A percentile compares a stretch with the other conserved stretches of the same genome.
Conservation (phyloP, 148 eudicot species). For the Beta vulgaris region DNA sequence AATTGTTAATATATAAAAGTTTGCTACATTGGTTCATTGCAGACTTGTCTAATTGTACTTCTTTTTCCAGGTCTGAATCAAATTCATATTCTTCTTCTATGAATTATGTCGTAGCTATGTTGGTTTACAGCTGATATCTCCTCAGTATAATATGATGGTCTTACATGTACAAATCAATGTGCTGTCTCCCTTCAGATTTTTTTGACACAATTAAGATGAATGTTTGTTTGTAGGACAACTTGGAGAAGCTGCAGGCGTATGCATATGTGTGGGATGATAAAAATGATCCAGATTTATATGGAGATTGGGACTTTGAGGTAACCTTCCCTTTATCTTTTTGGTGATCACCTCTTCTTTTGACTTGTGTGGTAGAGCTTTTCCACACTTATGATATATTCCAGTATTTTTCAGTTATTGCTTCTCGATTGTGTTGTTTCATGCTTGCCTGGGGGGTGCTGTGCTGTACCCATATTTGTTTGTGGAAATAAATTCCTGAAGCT, state of each 20-base stretch:
- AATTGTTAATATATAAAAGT: neutral
- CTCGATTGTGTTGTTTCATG: neutral
- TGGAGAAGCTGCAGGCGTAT: slow-evolving; percentile 49
- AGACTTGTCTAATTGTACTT: no score
- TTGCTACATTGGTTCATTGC: neutral
- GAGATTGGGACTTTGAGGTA: slow-evolving; percentile 90
- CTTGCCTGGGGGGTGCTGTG: neutral
- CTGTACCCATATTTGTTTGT: neutral
- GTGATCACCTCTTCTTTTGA: neutral
- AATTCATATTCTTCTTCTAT: no score
- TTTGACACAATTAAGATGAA: neutral
- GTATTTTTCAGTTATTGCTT: neutral
- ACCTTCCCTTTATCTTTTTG: neutral
- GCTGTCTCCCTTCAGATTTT: neutral
- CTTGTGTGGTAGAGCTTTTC: neutral
- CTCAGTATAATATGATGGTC: neutral
- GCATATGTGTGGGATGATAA: slow-evolving; percentile 77
- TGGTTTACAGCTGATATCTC: no score
- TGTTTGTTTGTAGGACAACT: slow-evolving; percentile 47
- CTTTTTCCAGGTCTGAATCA: no score
- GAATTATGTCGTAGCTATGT: no score
- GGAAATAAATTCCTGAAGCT: neutral
- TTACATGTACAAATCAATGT: neutral
- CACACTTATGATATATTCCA: neutral
- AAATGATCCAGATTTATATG: slow-evolving; percentile 64